Evolutionary conservation across 768 basidiomycete genomes (phyloP).

Genomic region (Rhodotorula sphaerocarpa): DNA sequence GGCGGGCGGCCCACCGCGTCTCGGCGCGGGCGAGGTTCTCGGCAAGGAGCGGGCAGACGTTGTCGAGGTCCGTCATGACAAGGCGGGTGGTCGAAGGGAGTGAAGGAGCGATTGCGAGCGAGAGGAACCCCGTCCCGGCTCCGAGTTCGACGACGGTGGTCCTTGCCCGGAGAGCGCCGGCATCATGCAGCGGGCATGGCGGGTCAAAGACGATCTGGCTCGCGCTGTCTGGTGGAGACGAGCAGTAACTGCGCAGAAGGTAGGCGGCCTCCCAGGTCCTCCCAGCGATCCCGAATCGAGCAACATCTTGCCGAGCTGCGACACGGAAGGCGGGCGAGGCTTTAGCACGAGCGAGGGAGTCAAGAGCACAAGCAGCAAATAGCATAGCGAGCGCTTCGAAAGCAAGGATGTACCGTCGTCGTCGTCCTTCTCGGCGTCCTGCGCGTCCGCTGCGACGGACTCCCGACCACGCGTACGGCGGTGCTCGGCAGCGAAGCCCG

Average conservation of each 20-base stretch:
- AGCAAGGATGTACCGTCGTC: not conserved
- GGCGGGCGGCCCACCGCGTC: slow-evolving; percentile 1
- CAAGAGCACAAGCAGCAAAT: too few species aligned
- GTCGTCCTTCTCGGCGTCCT: not conserved
- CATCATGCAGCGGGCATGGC: slow-evolving; percentile 9
- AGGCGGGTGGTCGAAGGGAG: slow-evolving; percentile 24
- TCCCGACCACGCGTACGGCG: too few species aligned
- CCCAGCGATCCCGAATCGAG: slow-evolving; percentile 28
- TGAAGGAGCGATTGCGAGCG: slow-evolving; percentile 44
- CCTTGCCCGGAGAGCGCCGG: too few species aligned
- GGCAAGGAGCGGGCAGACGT: slow-evolving; percentile 55
- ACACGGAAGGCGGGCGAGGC: too few species aligned
- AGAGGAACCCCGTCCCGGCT: slow-evolving; percentile 64
- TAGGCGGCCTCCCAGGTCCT: slow-evolving; percentile 61
- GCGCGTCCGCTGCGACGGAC: not conserved
- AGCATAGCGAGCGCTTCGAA: too few species aligned
- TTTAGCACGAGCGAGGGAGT: too few species aligned
- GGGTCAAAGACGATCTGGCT: slow-evolving; percentile 30
- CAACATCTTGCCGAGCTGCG: slow-evolving; percentile 27
- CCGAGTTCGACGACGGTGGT: slow-evolving; percentile 66
- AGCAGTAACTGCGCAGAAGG: slow-evolving; percentile 54
- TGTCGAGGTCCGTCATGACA: slow-evolving; percentile 63
- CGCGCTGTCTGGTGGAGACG: slow-evolving; percentile 43
- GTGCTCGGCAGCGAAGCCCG: not conserved
- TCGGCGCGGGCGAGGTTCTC: slow-evolving; percentile 42